Conservation (phyloP, 768 basidiomycete species). For the Nevesoporus exiguus region DNA sequence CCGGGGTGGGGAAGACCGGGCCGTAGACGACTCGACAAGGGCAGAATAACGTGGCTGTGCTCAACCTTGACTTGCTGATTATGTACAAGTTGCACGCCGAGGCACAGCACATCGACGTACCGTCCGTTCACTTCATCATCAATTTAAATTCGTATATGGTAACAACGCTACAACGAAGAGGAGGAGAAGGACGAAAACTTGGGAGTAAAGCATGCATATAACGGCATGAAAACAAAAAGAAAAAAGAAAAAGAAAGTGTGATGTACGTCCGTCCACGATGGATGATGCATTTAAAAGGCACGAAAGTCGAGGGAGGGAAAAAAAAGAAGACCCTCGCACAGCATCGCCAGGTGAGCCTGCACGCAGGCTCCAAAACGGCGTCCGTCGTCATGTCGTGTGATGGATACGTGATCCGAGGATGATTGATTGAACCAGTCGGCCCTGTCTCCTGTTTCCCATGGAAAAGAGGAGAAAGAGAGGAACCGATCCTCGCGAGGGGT, state of each 20-base stretch:
- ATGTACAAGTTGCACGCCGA: too few species aligned
- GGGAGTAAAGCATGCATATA: background rate
- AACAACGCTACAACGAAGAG: constrained; percentile 1
- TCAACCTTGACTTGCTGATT: too few species aligned
- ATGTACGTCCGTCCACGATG: background rate
- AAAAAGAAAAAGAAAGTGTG: background rate
- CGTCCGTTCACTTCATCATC: background rate
- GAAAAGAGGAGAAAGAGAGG: background rate
- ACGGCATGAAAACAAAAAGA: too few species aligned
- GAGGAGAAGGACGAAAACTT: background rate
- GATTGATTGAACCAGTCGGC: background rate
- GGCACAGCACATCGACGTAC: too few species aligned
- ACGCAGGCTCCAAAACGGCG: background rate
- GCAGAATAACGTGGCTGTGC: too few species aligned
- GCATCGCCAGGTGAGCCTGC: background rate
- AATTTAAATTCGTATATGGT: constrained; percentile 22
- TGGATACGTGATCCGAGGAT: background rate
- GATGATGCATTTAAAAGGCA: background rate
- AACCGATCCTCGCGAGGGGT: background rate
- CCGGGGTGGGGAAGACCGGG: too few species aligned
- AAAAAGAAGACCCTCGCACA: background rate
- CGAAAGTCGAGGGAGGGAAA: background rate
- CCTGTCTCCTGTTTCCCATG: background rate
- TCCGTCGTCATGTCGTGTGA: background rate
- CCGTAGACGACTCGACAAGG: too few species aligned